Percentiles rank a stretch among this genome's conserved stretches.
Evolutionary conservation across 2,329 filamentous ascomycete species (phyloP).

Genomic region (Trichophyton benhamiae): DNA sequence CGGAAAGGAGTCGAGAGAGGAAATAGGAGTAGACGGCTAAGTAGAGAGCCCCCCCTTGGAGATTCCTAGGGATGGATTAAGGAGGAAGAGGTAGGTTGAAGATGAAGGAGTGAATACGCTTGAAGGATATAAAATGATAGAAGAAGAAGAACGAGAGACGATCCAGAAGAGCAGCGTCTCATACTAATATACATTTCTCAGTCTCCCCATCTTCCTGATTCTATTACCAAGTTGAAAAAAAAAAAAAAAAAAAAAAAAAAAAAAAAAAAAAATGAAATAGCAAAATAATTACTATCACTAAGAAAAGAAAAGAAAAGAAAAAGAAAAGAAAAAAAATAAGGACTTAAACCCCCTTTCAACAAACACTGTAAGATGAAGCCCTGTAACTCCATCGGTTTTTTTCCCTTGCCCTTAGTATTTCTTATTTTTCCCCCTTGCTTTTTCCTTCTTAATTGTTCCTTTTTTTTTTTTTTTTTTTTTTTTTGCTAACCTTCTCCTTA

Average conservation of each 20-base stretch:
- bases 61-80: neutral
- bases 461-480: slow-evolving; percentile 1
- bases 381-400: slow-evolving; percentile 2
- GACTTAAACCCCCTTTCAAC: neutral
- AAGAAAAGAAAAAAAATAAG: neutral
- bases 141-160: neutral
- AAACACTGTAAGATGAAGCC: slow-evolving; percentile 1
- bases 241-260: too few species aligned
- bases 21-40: neutral
- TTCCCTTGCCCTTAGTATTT: neutral
- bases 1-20: neutral
- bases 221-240: neutral
- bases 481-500: neutral
- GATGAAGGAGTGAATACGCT: slow-evolving; percentile 1
- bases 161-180: neutral
- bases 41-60: neutral
- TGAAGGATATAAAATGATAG: neutral
- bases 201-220: neutral
- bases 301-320: neutral
- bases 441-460: neutral
- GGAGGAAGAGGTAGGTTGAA: neutral
- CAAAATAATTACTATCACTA: neutral
- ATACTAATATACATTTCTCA: neutral
- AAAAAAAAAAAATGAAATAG: neutral
- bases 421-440: neutral